These are phyloP conservation scores for Cyclotella baltica DNA, from an alignment of 108 stramenopile species.

Conservation along the genomic window DNA sequence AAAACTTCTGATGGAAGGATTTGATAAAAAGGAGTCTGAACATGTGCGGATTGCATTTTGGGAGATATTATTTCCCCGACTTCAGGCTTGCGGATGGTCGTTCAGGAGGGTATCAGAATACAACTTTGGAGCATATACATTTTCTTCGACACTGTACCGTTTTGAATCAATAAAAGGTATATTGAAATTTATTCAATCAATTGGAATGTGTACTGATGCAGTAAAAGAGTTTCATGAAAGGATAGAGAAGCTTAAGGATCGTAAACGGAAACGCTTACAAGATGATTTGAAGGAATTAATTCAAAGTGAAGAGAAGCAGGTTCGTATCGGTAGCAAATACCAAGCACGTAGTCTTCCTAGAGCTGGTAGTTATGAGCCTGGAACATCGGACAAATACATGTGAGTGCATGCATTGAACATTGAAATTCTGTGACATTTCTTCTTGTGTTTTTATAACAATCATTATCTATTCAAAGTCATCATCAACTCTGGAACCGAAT, in stretches of 20 bases:
- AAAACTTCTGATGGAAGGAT: constrained; percentile 9
- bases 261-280: background rate
- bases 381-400: constrained; percentile 13
- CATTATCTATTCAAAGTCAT: constrained; percentile 1
- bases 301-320: background rate
- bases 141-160: constrained; percentile 10
- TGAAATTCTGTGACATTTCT: too few relatives aligned
- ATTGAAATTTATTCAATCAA: background rate
- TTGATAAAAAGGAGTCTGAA: background rate
- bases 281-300: background rate
- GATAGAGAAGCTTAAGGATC: constrained; percentile 18
- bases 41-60: constrained; percentile 26
- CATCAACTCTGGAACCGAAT: constrained; percentile 16
- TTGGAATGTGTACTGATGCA: background rate
- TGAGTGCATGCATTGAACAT: too few relatives aligned
- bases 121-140: constrained; percentile 38
- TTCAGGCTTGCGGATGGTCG: constrained; percentile 22
- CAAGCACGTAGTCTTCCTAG: constrained; percentile 24
- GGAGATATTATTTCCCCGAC: constrained; percentile 27
- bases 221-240: constrained; percentile 10
- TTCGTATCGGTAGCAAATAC: constrained; percentile 20
- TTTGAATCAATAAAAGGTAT: constrained; percentile 24
- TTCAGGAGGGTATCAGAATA: constrained; percentile 7
- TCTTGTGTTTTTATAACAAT: too few relatives aligned
- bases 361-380: constrained; percentile 6